phyloP scores from a whole-genome alignment of 257 asterid species.

The Solanum pinnatisectum region DNA sequence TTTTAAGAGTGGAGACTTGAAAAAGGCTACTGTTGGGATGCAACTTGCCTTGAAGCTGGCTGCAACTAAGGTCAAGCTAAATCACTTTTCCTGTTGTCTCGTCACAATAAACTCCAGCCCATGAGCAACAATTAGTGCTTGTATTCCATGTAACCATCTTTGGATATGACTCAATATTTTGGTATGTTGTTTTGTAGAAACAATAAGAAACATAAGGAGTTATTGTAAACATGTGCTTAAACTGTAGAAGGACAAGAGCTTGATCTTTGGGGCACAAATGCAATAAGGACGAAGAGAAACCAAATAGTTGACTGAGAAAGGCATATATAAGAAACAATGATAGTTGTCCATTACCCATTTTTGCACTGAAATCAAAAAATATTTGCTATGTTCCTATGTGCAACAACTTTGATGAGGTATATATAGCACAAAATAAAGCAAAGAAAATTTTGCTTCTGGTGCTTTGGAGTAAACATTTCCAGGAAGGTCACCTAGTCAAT shows the following conservation, averaged over 20 bases:
- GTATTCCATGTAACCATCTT: not conserved
- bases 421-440: not conserved
- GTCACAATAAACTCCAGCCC: conserved; percentile 13
- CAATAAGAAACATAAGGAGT: not conserved
- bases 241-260: not conserved
- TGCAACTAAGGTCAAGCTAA: conserved; percentile 7
- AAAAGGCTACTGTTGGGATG: conserved; percentile 5
- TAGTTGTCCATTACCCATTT: not conserved
- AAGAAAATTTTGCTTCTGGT: not conserved
- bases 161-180: not conserved
- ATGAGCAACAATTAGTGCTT: not conserved
- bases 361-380: not conserved
- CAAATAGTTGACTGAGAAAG: not conserved
- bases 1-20: not conserved
- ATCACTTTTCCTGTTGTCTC: not conserved
- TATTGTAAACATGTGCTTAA: not conserved
- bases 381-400: not conserved
- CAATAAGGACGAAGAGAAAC: not conserved
- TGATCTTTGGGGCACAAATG: not conserved
- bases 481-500: too few relatives aligned
- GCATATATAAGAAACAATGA: not conserved
- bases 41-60: conserved; percentile 8
- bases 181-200: not conserved
- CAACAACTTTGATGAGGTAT: not conserved
- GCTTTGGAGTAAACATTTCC: too few relatives aligned